A percentile compares a stretch with the other conserved stretches of the same genome.
Conservation (phyloP, 495 filamentous ascomycete species). For the Lepidopterella palustris region DNA sequence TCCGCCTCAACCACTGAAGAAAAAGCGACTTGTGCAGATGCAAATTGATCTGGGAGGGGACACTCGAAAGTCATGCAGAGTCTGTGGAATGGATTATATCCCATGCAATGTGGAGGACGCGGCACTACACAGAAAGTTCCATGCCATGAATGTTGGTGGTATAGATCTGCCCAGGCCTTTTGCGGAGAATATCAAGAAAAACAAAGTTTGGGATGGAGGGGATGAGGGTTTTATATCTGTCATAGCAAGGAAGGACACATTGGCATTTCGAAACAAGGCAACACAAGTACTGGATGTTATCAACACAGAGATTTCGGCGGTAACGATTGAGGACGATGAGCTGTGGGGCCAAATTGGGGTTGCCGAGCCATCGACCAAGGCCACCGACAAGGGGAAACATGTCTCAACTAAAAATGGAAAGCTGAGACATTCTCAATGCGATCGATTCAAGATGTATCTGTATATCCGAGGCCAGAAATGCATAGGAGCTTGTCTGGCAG, state of each 20-base stretch:
- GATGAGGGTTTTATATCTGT: slow-evolving; percentile 51
- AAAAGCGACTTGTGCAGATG: slow-evolving; percentile 51
- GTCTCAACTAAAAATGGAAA: slow-evolving; percentile 18
- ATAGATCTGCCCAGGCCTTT: slow-evolving; percentile 57
- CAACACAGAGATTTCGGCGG: slow-evolving; percentile 58
- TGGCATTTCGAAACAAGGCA: slow-evolving; percentile 50
- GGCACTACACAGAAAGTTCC: slow-evolving; percentile 60
- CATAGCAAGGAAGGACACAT: slow-evolving; percentile 49
- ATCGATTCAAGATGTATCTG: slow-evolving; percentile 59
- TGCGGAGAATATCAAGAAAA: slow-evolving; percentile 38
- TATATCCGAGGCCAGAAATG: slow-evolving; percentile 59
- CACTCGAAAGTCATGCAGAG: slow-evolving; percentile 53
- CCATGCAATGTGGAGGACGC: slow-evolving; percentile 59
- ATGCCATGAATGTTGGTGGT: slow-evolving; percentile 58
- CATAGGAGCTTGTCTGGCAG: slow-evolving; percentile 59
- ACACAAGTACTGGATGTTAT: slow-evolving; percentile 61
- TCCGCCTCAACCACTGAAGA: slow-evolving; percentile 11
- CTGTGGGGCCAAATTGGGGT: slow-evolving; percentile 50
- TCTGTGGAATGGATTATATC: slow-evolving; percentile 67
- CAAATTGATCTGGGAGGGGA: slow-evolving; percentile 60
- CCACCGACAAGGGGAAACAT: slow-evolving; percentile 35
- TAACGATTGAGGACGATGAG: slow-evolving; percentile 50
- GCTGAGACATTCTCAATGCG: slow-evolving; percentile 24
- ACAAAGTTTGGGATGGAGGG: slow-evolving; percentile 31
- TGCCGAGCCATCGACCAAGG: neutral